Conservation (phyloP, 805 yeast genomes). For the Candida methanosorbosa region DNA sequence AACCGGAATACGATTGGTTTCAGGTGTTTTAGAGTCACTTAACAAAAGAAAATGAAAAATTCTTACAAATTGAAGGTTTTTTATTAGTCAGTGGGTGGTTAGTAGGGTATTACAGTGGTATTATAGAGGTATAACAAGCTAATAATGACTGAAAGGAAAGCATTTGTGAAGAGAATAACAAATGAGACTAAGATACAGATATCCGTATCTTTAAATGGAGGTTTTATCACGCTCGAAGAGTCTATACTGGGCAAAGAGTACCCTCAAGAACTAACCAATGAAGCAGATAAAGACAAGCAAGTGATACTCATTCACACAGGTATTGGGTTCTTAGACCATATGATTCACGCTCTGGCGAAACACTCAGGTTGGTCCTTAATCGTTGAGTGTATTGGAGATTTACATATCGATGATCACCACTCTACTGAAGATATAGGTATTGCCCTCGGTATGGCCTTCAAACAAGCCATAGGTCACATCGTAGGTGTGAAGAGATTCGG, state of each 20-base stretch:
- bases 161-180: slow-evolving; percentile 60
- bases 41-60: too few species aligned
- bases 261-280: slow-evolving; percentile 4
- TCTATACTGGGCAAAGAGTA: slow-evolving; percentile 38
- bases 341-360: slow-evolving; percentile 95
- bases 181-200: slow-evolving; percentile 93
- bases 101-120: too few species aligned
- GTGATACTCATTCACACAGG: slow-evolving; percentile 80
- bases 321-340: slow-evolving; percentile 91
- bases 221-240: slow-evolving; percentile 53
- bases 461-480: slow-evolving; percentile 81
- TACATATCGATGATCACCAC: slow-evolving; percentile 96
- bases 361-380: slow-evolving; percentile 94
- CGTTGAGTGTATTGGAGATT: slow-evolving; percentile 86
- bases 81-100: too few species aligned
- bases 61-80: too few species aligned
- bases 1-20: too few species aligned
- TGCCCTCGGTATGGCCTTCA: slow-evolving; percentile 84
- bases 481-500: slow-evolving; percentile 93
- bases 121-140: too few species aligned
- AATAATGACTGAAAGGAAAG: slow-evolving; percentile 21
- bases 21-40: too few species aligned
- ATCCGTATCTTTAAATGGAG: slow-evolving; percentile 80
- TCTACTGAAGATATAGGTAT: slow-evolving; percentile 94
- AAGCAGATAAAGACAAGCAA: slow-evolving; percentile 33